phyloP scores from a whole-genome alignment of 2,329 filamentous ascomycete species.

The Ascochyta rabiei region DNA sequence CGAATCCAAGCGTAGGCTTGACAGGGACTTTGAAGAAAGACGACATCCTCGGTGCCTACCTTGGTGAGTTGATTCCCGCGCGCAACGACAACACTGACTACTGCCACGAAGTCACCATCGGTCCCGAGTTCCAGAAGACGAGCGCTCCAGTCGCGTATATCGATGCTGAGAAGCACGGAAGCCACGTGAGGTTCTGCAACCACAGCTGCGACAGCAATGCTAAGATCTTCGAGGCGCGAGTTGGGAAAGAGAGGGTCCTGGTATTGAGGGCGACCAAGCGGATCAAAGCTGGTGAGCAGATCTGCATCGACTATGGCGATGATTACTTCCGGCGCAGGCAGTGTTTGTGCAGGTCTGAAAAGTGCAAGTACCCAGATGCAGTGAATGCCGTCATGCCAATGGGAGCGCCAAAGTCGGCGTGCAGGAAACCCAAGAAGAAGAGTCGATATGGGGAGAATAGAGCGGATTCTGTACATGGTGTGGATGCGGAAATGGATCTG shows the following conservation, averaged over 20 bases:
- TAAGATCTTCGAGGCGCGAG: slow-evolving; percentile 5
- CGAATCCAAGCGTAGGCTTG: background rate
- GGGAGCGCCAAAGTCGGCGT: background rate
- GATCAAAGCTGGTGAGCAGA: slow-evolving; percentile 9
- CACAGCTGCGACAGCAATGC: slow-evolving; percentile 17
- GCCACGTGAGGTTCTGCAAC: slow-evolving; percentile 18
- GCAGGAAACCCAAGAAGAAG: background rate
- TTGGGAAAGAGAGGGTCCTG: slow-evolving; percentile 8
- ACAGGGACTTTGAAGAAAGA: slow-evolving; percentile 1
- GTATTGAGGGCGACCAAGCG: background rate
- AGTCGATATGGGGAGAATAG: background rate
- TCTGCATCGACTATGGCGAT: slow-evolving; percentile 7
- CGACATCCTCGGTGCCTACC: slow-evolving; percentile 2
- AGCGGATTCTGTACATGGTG: background rate
- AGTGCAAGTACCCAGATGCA: slow-evolving; percentile 5
- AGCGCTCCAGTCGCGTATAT: background rate
- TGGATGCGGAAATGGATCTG: background rate
- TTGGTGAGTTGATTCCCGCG: slow-evolving; percentile 14
- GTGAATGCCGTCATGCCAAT: background rate
- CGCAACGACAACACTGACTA: slow-evolving; percentile 8
- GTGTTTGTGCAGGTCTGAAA: slow-evolving; percentile 5
- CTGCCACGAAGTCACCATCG: slow-evolving; percentile 9
- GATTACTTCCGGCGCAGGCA: slow-evolving; percentile 7
- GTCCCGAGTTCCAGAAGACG: slow-evolving; percentile 3
- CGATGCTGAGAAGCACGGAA: slow-evolving; percentile 6